phyloP scores from a whole-genome alignment of 2,329 filamentous ascomycete species.

The Ophiostoma piceae region DNA sequence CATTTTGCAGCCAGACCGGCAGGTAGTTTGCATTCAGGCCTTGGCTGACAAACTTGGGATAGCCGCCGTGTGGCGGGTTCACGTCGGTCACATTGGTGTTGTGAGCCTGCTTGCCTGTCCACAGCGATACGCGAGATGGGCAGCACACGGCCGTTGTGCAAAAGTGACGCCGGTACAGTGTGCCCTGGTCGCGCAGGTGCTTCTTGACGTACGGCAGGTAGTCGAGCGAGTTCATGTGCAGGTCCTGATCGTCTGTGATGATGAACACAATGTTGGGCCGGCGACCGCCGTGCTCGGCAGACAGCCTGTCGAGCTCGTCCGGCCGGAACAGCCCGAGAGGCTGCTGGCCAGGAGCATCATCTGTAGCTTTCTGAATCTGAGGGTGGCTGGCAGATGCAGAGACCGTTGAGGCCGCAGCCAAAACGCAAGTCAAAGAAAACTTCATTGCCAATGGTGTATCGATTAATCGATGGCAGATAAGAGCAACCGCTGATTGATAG shows the following conservation, averaged over 20 bases:
- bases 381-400: not conserved
- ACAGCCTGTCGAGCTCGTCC: not conserved
- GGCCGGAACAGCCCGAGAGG: constrained; percentile 6
- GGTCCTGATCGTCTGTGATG: constrained; percentile 61
- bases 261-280: constrained; percentile 42
- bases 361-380: not conserved
- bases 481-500: not conserved
- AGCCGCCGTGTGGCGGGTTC: constrained; percentile 54
- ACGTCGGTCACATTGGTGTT: constrained; percentile 65
- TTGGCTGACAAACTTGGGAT: constrained; percentile 60
- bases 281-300: constrained; percentile 11
- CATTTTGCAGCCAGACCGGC: constrained; percentile 64
- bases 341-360: not conserved
- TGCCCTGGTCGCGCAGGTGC: constrained; percentile 45
- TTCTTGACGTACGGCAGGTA: constrained; percentile 53
- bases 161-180: constrained; percentile 57
- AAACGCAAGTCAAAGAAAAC: not conserved
- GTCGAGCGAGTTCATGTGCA: constrained; percentile 53
- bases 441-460: not conserved
- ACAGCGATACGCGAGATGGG: constrained; percentile 59
- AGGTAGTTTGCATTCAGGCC: constrained; percentile 64
- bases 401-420: not conserved
- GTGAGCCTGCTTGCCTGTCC: constrained; percentile 62
- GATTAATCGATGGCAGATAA: not conserved
- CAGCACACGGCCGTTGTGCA: constrained; percentile 64